Conservation (phyloP, 2,329 filamentous ascomycete species). For the Diaporthe citrichinensis region DNA sequence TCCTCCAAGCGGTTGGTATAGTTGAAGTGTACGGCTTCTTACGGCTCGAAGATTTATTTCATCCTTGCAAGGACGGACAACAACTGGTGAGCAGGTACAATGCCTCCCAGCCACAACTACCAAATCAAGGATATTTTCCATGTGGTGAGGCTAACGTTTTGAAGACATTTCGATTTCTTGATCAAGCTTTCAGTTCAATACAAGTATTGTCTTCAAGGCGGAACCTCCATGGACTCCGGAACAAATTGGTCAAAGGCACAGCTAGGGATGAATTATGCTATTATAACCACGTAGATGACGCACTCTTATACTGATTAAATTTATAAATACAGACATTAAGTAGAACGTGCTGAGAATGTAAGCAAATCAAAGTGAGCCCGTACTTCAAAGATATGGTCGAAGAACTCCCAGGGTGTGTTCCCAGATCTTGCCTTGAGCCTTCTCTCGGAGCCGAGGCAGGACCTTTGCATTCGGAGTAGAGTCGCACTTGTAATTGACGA, state of each 20-base stretch:
- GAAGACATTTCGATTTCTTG: too few relatives aligned
- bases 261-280: neutral
- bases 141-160: neutral
- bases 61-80: neutral
- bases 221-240: neutral
- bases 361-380: too few relatives aligned
- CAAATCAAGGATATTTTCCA: neutral
- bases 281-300: too few relatives aligned
- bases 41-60: neutral
- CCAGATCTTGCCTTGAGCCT: constrained; percentile 47
- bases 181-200: neutral
- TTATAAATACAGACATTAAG: neutral
- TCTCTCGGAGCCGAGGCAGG: constrained; percentile 46
- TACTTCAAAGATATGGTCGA: constrained; percentile 34
- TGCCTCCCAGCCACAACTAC: neutral
- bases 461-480: constrained; percentile 47
- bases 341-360: neutral
- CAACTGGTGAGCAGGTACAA: neutral
- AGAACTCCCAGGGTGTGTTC: constrained; percentile 47
- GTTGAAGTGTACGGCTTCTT: neutral
- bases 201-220: neutral
- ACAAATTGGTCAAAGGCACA: neutral
- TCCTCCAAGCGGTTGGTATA: neutral
- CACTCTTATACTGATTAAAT: too few relatives aligned
- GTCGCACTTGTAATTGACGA: constrained; percentile 48